Conservation (phyloP, 805 yeast genomes). For the Hanseniaspora vineae region DNA sequence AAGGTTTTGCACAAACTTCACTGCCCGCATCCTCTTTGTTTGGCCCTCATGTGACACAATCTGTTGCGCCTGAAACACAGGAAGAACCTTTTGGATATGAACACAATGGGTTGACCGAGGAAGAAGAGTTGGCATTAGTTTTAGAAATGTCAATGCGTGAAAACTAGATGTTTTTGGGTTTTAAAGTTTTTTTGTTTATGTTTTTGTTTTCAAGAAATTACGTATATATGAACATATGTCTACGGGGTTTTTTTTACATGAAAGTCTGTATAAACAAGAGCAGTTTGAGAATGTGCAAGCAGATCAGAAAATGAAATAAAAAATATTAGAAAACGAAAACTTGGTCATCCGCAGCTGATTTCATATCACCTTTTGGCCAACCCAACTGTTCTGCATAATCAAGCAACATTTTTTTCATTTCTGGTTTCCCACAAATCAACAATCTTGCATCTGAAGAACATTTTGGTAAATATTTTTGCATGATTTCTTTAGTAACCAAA, state of each 20-base stretch:
- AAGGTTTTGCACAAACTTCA: not conserved
- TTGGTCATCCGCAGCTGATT: slow-evolving; percentile 37
- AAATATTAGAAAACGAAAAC: slow-evolving; percentile 40
- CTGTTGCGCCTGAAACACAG: not conserved
- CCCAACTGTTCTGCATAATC: slow-evolving; percentile 46
- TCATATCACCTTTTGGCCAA: slow-evolving; percentile 35
- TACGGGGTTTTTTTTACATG: not conserved
- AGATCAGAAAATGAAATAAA: not conserved
- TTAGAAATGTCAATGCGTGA: slow-evolving; percentile 16
- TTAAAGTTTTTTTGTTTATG: no score
- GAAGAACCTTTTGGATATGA: not conserved
- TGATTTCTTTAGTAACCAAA: slow-evolving; percentile 43
- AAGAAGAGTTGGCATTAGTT: slow-evolving; percentile 17
- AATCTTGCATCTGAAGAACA: slow-evolving; percentile 39
- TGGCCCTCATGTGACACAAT: not conserved
- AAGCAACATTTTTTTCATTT: slow-evolving; percentile 43
- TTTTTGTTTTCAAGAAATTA: not conserved
- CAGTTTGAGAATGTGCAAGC: no score
- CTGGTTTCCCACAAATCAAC: slow-evolving; percentile 65
- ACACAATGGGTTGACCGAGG: slow-evolving; percentile 2
- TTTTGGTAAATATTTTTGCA: slow-evolving; percentile 39
- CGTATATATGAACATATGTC: not conserved
- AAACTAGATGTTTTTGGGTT: no score
- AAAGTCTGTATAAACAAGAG: not conserved
- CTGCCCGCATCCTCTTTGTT: not conserved